A percentile compares a stretch with the other conserved stretches of the same genome.
These are phyloP conservation scores for Carex arenaria DNA, from an alignment of 202 grass and related monocot genomes.

Conservation along the genomic window DNA sequence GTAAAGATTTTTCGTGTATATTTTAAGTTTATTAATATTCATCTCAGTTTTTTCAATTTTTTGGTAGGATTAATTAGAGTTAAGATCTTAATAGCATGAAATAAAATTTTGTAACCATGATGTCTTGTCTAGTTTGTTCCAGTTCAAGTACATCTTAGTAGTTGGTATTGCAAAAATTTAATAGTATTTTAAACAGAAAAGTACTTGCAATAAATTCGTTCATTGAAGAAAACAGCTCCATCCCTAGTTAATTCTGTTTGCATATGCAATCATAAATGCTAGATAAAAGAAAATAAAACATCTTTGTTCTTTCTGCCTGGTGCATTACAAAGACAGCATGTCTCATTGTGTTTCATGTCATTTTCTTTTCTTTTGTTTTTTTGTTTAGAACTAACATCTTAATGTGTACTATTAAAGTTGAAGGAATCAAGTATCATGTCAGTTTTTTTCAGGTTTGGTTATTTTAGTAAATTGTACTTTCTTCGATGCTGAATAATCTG, in stretches of 20 bases:
- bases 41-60: not conserved
- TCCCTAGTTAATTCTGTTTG: not conserved
- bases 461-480: too few relatives aligned
- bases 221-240: not conserved
- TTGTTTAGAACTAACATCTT: too few relatives aligned
- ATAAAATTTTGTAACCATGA: not conserved
- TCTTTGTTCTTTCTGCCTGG: not conserved
- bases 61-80: not conserved
- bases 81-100: not conserved
- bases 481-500: too few relatives aligned
- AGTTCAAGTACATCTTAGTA: not conserved
- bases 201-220: not conserved
- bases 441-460: too few relatives aligned
- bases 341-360: too few relatives aligned
- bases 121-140: not conserved
- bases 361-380: too few relatives aligned
- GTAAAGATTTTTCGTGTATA: not conserved
- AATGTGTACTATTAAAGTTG: too few relatives aligned
- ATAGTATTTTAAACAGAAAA: not conserved
- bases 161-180: not conserved
- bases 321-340: not conserved
- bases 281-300: not conserved
- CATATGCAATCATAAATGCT: too few relatives aligned
- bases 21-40: not conserved
- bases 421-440: too few relatives aligned